phyloP scores from a whole-genome alignment of 2,329 filamentous ascomycete genomes.

The Fonsecaea monophora region DNA sequence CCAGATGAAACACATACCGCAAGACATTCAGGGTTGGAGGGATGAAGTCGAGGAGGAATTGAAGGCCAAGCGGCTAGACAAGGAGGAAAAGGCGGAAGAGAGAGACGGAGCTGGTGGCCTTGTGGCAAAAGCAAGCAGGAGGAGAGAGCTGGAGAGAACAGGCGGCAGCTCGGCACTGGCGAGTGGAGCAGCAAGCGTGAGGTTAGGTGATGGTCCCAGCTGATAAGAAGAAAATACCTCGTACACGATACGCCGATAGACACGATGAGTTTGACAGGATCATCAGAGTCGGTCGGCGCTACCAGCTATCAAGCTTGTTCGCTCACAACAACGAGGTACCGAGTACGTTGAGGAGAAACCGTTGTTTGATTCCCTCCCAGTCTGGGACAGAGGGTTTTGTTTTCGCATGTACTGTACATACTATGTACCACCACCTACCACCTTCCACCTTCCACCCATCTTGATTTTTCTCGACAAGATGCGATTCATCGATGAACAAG shows the following conservation, averaged over 20 bases:
- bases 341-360: no score
- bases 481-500: no score
- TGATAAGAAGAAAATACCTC: background rate
- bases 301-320: no score
- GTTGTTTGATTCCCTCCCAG: no score
- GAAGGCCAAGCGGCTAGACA: constrained; percentile 48
- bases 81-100: constrained; percentile 54
- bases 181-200: constrained; percentile 13
- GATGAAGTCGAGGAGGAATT: constrained; percentile 58
- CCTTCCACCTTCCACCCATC: no score
- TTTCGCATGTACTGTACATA: no score
- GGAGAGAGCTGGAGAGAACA: constrained; percentile 38
- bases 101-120: constrained; percentile 43
- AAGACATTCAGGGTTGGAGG: constrained; percentile 68
- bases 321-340: no score
- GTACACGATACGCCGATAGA: background rate
- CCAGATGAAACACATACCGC: constrained; percentile 80
- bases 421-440: no score
- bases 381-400: no score
- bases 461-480: no score
- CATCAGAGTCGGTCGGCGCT: background rate
- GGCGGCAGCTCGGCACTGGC: constrained; percentile 20
- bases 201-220: background rate
- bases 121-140: constrained; percentile 34
- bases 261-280: background rate